Evolutionary conservation across 2,329 filamentous ascomycete species (phyloP), one percentile per base, ranked within the genome.

Genomic region (Dothideomycetidae sp.): DNA sequence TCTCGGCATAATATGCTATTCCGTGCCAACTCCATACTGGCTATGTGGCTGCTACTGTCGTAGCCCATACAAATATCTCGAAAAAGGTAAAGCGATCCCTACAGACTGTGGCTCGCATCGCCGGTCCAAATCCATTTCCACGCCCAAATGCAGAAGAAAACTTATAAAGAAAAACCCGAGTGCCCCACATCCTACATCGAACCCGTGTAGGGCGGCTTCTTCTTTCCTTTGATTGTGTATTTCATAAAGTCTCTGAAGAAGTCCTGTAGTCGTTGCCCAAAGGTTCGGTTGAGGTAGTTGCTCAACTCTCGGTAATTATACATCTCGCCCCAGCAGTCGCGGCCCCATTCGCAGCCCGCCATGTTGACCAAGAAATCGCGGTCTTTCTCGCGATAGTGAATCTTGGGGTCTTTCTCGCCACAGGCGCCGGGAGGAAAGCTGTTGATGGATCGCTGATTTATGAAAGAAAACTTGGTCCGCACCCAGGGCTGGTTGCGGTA

Each of bases 241-340:
- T 48, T 44, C 49, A 50, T 49, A 13, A 52, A 54, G 41, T 60
- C 61, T 19, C 54, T 54, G 32, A 64, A 54, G 43, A 56, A 56
- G 48, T 67, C 64, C 48, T 66, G 66, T 50, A 68, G 62, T 47
- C 66, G 71, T 63, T 92, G 81, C 83, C 84, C 94, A 39, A 63
- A 68, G 35, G 74, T 81, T 36, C 84, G 74, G 64, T 94, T 94
- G 44, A 94, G 70, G 59, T 76, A 78, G 57, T 93, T 88, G 64
- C 84, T 93, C 53, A 93, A 70, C 57, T 93, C 78, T 36, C 86
- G 81, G 63, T 85, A 98, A 56, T 81, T 79, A 63, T 93, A 93
- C 76, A 98, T 94, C 62, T 98, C 90, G 26, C 78, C 79, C 88
- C 88, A 96, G 58, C 90, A 98, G 61, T 98, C 88, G 34, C 90